Conservation (phyloP, 1,284 basidiomycete genomes). For the Leccinum solheimii region DNA sequence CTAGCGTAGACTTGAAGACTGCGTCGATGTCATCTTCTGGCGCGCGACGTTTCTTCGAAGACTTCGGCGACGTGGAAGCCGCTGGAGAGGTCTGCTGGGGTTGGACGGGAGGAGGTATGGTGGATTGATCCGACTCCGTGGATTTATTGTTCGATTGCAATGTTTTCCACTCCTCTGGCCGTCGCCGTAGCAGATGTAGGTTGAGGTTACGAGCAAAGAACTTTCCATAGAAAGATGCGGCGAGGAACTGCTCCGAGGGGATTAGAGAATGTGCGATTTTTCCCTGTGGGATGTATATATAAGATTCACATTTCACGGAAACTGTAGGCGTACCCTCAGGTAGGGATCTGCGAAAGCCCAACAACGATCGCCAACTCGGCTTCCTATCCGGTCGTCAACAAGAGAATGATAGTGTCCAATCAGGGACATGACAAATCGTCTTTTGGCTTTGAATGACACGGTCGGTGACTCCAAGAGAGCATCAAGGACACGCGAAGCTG, state of each 20-base stretch:
- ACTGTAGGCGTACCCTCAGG: conserved; percentile 64
- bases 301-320: conserved; percentile 9
- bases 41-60: conserved; percentile 35
- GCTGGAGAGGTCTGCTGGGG: neutral
- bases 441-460: conserved; percentile 65
- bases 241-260: conserved; percentile 67
- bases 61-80: conserved; percentile 4
- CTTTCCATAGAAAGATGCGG: conserved; percentile 80
- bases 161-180: conserved; percentile 81
- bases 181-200: conserved; percentile 73
- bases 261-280: conserved; percentile 84
- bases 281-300: conserved; percentile 54
- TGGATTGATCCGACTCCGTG: conserved; percentile 7
- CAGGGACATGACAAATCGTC: conserved; percentile 71
- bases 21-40: conserved; percentile 66
- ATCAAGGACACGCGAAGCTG: conserved; percentile 83
- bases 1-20: conserved; percentile 59
- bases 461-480: conserved; percentile 69
- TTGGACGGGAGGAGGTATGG: conserved; percentile 1
- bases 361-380: conserved; percentile 82
- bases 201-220: conserved; percentile 82
- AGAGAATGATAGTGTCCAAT: conserved; percentile 77
- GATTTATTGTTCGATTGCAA: conserved; percentile 41
- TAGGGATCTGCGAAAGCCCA: conserved; percentile 89
- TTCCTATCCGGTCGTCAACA: conserved; percentile 86